A percentile compares a stretch with the other conserved stretches of the same genome.
These are phyloP conservation scores for Gossypium raimondii DNA, from an alignment of 345 rosid genomes.

Conservation along the genomic window DNA sequence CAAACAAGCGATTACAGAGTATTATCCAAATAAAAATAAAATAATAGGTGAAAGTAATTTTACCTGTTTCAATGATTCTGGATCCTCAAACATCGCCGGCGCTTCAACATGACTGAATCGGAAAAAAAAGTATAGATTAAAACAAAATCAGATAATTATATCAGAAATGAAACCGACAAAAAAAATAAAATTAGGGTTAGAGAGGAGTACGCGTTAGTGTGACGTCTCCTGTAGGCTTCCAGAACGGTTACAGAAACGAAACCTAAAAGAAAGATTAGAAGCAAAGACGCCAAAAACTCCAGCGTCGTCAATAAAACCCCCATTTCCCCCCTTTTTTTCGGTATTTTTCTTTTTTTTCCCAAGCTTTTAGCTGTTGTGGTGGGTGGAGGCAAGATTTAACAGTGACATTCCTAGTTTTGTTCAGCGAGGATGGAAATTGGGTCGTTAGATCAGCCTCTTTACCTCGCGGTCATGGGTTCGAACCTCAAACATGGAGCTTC, in stretches of 20 bases:
- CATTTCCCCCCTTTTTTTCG: constrained; percentile 27
- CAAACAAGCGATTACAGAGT: neutral
- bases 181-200: constrained; percentile 1
- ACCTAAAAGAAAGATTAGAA: constrained; percentile 28
- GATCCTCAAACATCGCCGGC: constrained; percentile 70
- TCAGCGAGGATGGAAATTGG: neutral
- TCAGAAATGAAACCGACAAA: neutral
- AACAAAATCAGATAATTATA: neutral
- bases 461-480: no score
- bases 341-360: neutral
- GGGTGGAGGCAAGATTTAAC: neutral
- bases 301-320: constrained; percentile 31
- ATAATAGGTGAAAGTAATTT: neutral
- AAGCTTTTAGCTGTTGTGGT: neutral
- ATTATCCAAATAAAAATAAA: neutral
- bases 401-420: neutral
- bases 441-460: neutral
- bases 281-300: constrained; percentile 22
- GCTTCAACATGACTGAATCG: constrained; percentile 38
- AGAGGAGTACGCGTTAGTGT: constrained; percentile 47
- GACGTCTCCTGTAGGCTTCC: constrained; percentile 65
- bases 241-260: constrained; percentile 39
- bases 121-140: neutral
- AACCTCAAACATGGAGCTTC: no score
- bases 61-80: constrained; percentile 68